Evolutionary conservation across 2,329 filamentous ascomycete genomes (phyloP).

Genomic region (Phialophora tarda): DNA sequence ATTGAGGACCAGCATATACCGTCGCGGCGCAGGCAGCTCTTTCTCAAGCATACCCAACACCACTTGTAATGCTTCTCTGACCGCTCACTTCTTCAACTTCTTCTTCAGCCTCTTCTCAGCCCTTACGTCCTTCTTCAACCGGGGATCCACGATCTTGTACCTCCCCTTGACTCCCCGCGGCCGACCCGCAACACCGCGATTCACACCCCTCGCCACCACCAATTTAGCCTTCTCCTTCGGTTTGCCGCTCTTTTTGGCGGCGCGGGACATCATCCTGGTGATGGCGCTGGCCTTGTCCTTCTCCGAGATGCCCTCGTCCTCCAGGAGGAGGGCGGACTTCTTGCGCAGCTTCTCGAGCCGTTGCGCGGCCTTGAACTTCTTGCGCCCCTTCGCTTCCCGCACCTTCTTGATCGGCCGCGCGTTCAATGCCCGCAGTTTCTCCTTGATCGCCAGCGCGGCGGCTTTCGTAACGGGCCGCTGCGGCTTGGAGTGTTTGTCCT

Average conservation of each 20-base stretch:
- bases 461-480: constrained; percentile 91
- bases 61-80: too few species aligned
- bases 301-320: constrained; percentile 91
- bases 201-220: constrained; percentile 83
- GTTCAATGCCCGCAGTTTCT: constrained; percentile 90
- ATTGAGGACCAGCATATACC: background rate
- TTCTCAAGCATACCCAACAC: background rate
- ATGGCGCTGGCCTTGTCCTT: constrained; percentile 93
- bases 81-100: constrained; percentile 62
- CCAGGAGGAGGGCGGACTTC: constrained; percentile 88
- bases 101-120: constrained; percentile 82
- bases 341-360: constrained; percentile 92
- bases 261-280: constrained; percentile 77
- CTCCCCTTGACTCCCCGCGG: constrained; percentile 92
- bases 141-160: constrained; percentile 94
- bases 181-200: constrained; percentile 82
- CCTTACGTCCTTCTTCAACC: constrained; percentile 95
- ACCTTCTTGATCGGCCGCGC: constrained; percentile 99
- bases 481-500: constrained; percentile 78
- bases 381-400: constrained; percentile 90
- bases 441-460: constrained; percentile 88
- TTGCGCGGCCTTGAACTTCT: constrained; percentile 95
- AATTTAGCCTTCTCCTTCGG: constrained; percentile 81
- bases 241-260: constrained; percentile 73
- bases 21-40: background rate